phyloP scores from a whole-genome alignment of 2,329 filamentous ascomycete genomes.

The Xylariales sp. region DNA sequence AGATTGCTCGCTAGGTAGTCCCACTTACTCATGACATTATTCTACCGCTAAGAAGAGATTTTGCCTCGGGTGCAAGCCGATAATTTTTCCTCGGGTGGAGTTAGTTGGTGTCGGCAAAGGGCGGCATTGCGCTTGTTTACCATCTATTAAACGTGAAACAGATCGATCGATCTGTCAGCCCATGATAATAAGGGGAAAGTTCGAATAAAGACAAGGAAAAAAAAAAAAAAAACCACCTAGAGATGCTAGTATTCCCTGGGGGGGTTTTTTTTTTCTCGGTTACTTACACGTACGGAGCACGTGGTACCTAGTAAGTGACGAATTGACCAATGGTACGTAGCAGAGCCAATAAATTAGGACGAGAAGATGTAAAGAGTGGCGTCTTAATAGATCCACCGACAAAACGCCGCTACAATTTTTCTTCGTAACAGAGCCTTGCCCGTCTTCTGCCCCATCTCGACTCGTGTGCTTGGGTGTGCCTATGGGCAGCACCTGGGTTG shows the following conservation, averaged over 20 bases:
- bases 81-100: conserved; percentile 40
- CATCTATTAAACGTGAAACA: conserved; percentile 8
- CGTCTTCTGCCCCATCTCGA: not conserved
- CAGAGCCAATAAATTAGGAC: conserved; percentile 14
- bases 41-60: conserved; percentile 1
- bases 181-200: not conserved
- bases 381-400: conserved; percentile 10
- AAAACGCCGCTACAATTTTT: not conserved
- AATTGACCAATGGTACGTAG: conserved; percentile 28
- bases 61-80: conserved; percentile 1
- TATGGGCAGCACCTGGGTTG: not conserved
- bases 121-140: conserved; percentile 39
- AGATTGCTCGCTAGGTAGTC: not conserved
- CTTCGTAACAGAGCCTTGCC: not conserved
- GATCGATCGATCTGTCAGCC: conserved; percentile 26
- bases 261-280: not conserved
- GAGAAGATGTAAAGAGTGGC: conserved; percentile 8
- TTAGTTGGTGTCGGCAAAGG: conserved; percentile 38
- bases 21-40: conserved; percentile 1
- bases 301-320: not conserved
- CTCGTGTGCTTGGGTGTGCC: not conserved
- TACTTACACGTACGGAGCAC: too few relatives aligned
- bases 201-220: not conserved
- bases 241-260: not conserved
- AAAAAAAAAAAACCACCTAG: not conserved